Evolutionary conservation across 108 stramenopile species (phyloP).

Genomic region (Skeletonema potamos): DNA sequence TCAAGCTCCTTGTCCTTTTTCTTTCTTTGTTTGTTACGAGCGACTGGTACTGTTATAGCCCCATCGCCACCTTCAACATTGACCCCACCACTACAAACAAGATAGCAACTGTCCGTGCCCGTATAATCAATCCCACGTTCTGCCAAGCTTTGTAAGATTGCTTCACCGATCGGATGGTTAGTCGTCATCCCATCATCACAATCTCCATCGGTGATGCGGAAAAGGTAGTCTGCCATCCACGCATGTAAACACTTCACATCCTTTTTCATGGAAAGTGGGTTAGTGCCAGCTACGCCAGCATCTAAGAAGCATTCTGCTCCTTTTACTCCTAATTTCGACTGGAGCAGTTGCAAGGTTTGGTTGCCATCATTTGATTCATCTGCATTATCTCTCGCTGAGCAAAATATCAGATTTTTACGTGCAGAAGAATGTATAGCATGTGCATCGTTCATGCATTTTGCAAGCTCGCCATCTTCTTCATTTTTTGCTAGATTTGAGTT

Average conservation of each 20-base stretch:
- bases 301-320: constrained; percentile 29
- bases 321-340: constrained; percentile 26
- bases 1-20: constrained; percentile 17
- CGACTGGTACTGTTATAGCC: constrained; percentile 27
- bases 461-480: constrained; percentile 1
- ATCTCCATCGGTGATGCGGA: constrained; percentile 7
- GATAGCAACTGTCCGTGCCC: constrained; percentile 34
- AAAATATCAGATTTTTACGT: constrained; percentile 12
- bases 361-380: constrained; percentile 1
- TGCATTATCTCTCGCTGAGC: background rate
- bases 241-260: constrained; percentile 53
- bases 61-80: background rate
- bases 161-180: constrained; percentile 26
- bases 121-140: constrained; percentile 26
- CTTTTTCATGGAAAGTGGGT: constrained; percentile 4
- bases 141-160: constrained; percentile 9
- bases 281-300: constrained; percentile 40
- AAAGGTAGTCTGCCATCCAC: constrained; percentile 46
- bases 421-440: constrained; percentile 34
- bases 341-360: constrained; percentile 11
- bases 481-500: constrained; percentile 6
- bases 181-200: background rate
- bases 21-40: constrained; percentile 45
- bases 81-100: constrained; percentile 27
- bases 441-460: constrained; percentile 8